These are phyloP conservation scores for Melocanna baccifera DNA, from an alignment of 176 grass and related monocot genomes.

Conservation along the genomic window DNA sequence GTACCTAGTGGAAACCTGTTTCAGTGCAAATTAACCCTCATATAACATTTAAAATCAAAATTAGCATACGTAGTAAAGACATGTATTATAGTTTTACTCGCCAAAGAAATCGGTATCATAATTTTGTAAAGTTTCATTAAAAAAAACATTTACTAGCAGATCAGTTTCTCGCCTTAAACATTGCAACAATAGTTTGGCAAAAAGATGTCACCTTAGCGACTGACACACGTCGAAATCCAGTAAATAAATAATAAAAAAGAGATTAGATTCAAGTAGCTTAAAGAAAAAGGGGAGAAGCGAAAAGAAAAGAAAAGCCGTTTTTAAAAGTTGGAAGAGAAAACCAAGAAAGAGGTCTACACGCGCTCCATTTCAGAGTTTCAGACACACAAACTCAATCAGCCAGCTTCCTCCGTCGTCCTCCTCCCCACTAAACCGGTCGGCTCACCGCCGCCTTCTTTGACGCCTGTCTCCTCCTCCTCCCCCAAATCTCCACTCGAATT, in stretches of 20 bases:
- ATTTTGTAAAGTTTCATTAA: too few species aligned
- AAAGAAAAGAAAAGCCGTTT: neutral
- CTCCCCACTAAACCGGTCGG: neutral
- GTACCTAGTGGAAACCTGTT: too few species aligned
- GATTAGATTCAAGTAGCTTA: neutral
- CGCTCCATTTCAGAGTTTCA: slow-evolving; percentile 27
- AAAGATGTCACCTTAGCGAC: too few species aligned
- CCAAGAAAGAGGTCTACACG: slow-evolving; percentile 31
- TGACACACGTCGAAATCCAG: neutral
- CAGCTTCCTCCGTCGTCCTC: neutral
- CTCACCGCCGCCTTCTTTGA: slow-evolving; percentile 33
- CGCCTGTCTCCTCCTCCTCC: neutral
- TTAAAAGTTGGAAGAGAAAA: neutral
- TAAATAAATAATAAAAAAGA: neutral
- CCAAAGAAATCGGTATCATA: too few species aligned
- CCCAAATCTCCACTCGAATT: slow-evolving; percentile 9
- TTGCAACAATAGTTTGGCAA: too few species aligned
- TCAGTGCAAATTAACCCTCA: too few species aligned
- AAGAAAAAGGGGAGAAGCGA: neutral
- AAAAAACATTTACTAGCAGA: too few species aligned
- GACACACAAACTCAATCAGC: slow-evolving; percentile 9
- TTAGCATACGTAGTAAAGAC: too few species aligned
- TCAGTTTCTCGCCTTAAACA: too few species aligned
- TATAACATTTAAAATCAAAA: too few species aligned
- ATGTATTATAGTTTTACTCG: too few species aligned